Conservation (phyloP, 2,329 filamentous ascomycete species). For the Diplodia mutila region DNA sequence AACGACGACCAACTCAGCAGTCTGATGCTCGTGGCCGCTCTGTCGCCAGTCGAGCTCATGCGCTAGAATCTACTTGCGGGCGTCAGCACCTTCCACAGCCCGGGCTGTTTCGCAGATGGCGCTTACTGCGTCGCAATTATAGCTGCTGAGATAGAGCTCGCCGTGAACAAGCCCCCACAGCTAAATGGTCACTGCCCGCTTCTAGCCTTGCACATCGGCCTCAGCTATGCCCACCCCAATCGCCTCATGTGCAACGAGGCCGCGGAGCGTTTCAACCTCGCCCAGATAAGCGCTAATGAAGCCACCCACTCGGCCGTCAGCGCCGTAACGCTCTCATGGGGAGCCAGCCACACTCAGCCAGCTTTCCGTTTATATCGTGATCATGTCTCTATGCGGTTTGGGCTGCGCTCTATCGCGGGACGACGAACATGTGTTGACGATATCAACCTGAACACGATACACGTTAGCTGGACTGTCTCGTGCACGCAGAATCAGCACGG, state of each 20-base stretch:
- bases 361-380: too few relatives aligned
- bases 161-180: constrained; percentile 33
- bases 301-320: constrained; percentile 37
- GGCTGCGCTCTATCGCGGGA: too few relatives aligned
- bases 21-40: not conserved
- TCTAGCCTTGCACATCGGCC: too few relatives aligned
- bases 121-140: constrained; percentile 27
- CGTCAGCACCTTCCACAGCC: constrained; percentile 40
- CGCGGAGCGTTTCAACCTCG: constrained; percentile 36
- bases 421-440: not conserved
- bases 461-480: constrained; percentile 14
- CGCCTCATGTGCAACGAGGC: constrained; percentile 34
- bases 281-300: constrained; percentile 39
- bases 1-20: not conserved
- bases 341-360: too few relatives aligned
- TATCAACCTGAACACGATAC: constrained; percentile 29
- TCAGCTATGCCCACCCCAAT: too few relatives aligned
- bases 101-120: constrained; percentile 37
- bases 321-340: constrained; percentile 27
- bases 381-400: too few relatives aligned
- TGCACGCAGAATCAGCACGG: not conserved
- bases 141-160: constrained; percentile 36
- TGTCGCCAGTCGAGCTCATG: not conserved
- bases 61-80: constrained; percentile 36
- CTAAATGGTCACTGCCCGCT: constrained; percentile 32